Conservation (phyloP, 306 rosid species). For the Astragalus glycyphyllos region DNA sequence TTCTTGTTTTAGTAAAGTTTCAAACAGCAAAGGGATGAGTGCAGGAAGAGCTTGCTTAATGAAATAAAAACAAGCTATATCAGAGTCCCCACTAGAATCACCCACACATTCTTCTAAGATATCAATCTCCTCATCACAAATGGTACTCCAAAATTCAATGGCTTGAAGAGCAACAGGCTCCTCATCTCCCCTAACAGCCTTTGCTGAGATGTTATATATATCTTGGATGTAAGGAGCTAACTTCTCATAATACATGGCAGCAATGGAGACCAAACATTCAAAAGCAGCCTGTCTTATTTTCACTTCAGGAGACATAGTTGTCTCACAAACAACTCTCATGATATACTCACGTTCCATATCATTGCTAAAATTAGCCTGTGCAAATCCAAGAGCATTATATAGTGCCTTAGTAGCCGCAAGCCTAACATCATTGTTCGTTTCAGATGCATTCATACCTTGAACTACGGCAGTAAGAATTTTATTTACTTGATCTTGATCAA, state of each 20-base stretch:
- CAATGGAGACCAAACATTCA: constrained; percentile 91
- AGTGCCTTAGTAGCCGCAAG: constrained; percentile 87
- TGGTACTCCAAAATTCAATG: constrained; percentile 93
- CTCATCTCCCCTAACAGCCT: constrained; percentile 83
- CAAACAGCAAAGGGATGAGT: constrained; percentile 81
- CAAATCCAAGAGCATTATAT: constrained; percentile 85
- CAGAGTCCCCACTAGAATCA: constrained; percentile 74
- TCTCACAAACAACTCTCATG: constrained; percentile 94
- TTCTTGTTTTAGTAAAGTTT: constrained; percentile 92
- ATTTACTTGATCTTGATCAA: constrained; percentile 89
- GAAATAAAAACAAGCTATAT: constrained; percentile 80
- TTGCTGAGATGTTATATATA: constrained; percentile 76
- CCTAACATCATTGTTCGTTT: constrained; percentile 79
- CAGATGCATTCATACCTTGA: constrained; percentile 85
- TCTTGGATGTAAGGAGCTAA: constrained; percentile 83
- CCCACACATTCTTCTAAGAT: constrained; percentile 74
- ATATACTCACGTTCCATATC: constrained; percentile 90
- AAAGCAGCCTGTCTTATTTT: constrained; percentile 83
- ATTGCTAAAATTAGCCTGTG: constrained; percentile 86
- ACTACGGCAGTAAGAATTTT: constrained; percentile 90
- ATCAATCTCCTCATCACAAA: constrained; percentile 93
- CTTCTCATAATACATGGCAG: constrained; percentile 78
- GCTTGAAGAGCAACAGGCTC: constrained; percentile 96
- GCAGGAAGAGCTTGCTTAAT: constrained; percentile 93
- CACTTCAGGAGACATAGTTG: constrained; percentile 76